Percentiles rank a stretch among this genome's conserved stretches.
Conservation (phyloP, 495 filamentous ascomycete genomes). For the Cladorrhinum samala region DNA sequence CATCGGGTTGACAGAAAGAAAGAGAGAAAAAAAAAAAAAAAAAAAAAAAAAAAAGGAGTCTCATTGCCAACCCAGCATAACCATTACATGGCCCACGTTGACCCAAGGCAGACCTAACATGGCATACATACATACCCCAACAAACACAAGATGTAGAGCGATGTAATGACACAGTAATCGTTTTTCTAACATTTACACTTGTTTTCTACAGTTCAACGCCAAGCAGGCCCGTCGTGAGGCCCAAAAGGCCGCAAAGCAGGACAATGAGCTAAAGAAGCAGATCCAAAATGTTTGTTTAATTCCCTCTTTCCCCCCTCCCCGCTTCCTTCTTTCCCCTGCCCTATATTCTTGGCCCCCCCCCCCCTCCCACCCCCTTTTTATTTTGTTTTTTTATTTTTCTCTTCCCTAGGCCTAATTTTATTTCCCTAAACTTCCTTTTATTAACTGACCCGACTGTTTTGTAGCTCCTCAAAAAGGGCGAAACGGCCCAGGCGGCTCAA, state of each 20-base stretch:
- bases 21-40: no score
- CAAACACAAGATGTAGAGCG: not conserved
- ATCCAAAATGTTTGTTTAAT: conserved; percentile 59
- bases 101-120: not conserved
- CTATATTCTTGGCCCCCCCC: no score
- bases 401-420: no score
- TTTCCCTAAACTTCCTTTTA: no score
- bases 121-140: not conserved
- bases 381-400: no score
- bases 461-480: conserved; percentile 58
- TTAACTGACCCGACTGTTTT: not conserved
- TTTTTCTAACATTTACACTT: not conserved
- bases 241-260: conserved; percentile 74
- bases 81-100: no score
- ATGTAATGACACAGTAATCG: not conserved
- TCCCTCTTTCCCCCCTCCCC: conserved; percentile 6
- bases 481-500: conserved; percentile 77
- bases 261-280: conserved; percentile 73
- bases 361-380: no score
- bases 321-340: not conserved
- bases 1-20: no score
- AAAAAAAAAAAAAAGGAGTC: no score
- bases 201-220: conserved; percentile 62
- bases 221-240: conserved; percentile 79
- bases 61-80: no score